Evolutionary conservation across 2,329 filamentous ascomycete species (phyloP).

Genomic region (Aspergillus pseudonomiae): DNA sequence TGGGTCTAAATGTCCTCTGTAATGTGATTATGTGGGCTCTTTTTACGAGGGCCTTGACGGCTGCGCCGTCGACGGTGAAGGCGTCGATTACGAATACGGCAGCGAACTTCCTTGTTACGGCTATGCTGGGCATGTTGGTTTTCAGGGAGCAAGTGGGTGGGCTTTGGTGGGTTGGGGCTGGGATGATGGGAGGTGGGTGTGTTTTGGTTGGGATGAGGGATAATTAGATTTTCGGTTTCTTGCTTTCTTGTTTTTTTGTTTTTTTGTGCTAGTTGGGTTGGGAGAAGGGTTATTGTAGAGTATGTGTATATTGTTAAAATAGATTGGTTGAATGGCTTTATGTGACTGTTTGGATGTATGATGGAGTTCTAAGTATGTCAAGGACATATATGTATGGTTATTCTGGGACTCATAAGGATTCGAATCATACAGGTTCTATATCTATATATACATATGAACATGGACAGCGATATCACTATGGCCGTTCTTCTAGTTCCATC

Average conservation of each 20-base stretch:
- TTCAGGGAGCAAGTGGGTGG: conserved; percentile 60
- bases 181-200: conserved; percentile 62
- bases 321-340: neutral
- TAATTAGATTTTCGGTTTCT: conserved; percentile 13
- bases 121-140: conserved; percentile 59
- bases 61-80: conserved; percentile 62
- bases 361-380: neutral
- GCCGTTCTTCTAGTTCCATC: conserved; percentile 40
- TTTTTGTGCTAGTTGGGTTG: neutral
- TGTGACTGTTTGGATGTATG: neutral
- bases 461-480: neutral
- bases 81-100: conserved; percentile 67
- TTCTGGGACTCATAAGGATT: neutral
- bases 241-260: neutral
- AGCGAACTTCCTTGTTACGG: conserved; percentile 66
- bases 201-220: conserved; percentile 65
- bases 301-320: neutral
- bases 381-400: neutral
- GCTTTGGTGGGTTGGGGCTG: conserved; percentile 65
- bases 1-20: conserved; percentile 63
- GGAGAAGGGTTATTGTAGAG: neutral
- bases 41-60: conserved; percentile 64
- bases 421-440: neutral
- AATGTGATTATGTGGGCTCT: conserved; percentile 68
- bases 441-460: neutral